Percentiles rank a stretch among this genome's conserved stretches.
These are phyloP conservation scores for Pythium folliculosum DNA, from an alignment of 352 stramenopile genomes.

Conservation along the genomic window DNA sequence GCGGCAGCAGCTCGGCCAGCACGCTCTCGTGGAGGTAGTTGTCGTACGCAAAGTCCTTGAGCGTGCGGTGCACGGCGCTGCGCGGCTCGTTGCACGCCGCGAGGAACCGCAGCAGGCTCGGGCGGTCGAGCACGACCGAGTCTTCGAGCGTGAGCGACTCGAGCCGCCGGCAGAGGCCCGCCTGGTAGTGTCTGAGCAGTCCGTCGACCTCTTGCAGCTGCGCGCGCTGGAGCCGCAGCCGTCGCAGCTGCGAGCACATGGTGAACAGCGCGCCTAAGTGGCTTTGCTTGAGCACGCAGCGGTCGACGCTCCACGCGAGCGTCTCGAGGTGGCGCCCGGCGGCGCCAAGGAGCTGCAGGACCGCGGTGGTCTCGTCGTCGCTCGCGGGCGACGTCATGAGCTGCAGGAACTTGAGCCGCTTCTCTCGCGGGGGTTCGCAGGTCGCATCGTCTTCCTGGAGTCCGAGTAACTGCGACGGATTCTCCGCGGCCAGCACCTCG, in stretches of 20 bases:
- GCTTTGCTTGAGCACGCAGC: slow-evolving; percentile 13
- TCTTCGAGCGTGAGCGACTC: slow-evolving; percentile 25
- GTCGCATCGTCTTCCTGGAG: neutral
- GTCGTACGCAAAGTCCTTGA: slow-evolving; percentile 28
- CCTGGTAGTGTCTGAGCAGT: slow-evolving; percentile 3
- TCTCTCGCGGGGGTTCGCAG: neutral
- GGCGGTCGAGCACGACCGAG: slow-evolving; percentile 13
- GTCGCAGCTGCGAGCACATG: slow-evolving; percentile 2
- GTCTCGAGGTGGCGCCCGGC: slow-evolving; percentile 8
- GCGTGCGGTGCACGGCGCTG: neutral
- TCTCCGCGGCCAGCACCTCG: neutral
- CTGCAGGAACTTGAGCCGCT: slow-evolving; percentile 19
- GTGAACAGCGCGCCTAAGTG: slow-evolving; percentile 12
- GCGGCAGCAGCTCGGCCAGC: slow-evolving; percentile 14
- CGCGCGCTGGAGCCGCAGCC: slow-evolving; percentile 21
- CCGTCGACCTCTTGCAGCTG: slow-evolving; percentile 14
- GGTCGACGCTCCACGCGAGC: slow-evolving; percentile 13
- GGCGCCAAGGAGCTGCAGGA: slow-evolving; percentile 5
- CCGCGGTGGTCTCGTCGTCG: slow-evolving; percentile 17
- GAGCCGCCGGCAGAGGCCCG: neutral
- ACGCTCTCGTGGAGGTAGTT: slow-evolving; percentile 27
- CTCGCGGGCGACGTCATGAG: slow-evolving; percentile 10
- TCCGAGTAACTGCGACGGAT: slow-evolving; percentile 4
- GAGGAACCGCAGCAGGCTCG: slow-evolving; percentile 14
- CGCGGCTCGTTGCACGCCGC: slow-evolving; percentile 5